phyloP scores from a whole-genome alignment of 495 filamentous ascomycete genomes.

The Pseudevernia furfuracea region DNA sequence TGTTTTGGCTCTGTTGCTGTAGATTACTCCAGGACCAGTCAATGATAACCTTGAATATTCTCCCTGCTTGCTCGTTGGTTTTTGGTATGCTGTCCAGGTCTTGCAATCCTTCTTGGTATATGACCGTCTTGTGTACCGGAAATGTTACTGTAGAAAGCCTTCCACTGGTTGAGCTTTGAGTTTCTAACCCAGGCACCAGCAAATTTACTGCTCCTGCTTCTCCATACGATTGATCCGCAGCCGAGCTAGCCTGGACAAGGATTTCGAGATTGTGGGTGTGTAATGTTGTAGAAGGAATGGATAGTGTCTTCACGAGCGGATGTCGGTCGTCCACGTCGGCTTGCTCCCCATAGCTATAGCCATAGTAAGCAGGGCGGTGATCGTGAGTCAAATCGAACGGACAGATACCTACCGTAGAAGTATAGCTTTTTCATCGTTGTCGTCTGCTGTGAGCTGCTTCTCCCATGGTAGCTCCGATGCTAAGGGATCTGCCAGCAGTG shows the following conservation, averaged over 20 bases:
- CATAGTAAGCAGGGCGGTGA: conserved; percentile 12
- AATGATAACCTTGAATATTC: conserved; percentile 48
- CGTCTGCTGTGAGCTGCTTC: conserved; percentile 46
- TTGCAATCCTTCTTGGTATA: conserved; percentile 62
- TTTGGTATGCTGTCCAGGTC: conserved; percentile 46
- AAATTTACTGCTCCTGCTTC: conserved; percentile 45
- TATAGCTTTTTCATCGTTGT: conserved; percentile 42
- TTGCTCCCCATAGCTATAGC: conserved; percentile 47
- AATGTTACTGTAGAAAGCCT: conserved; percentile 59
- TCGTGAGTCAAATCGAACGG: not conserved
- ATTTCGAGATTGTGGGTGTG: conserved; percentile 68
- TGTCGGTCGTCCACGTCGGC: conserved; percentile 33
- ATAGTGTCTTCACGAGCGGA: conserved; percentile 47
- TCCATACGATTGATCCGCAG: conserved; percentile 31
- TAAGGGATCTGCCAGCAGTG: conserved; percentile 74
- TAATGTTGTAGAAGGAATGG: conserved; percentile 61
- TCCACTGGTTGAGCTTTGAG: conserved; percentile 52
- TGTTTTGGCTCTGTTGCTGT: conserved; percentile 19
- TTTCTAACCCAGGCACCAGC: conserved; percentile 66
- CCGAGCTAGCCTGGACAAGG: conserved; percentile 54
- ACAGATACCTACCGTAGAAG: conserved; percentile 45
- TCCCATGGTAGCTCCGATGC: conserved; percentile 61
- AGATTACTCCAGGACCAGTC: conserved; percentile 35
- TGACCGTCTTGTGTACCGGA: conserved; percentile 74
- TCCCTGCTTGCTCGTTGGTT: conserved; percentile 34